phyloP scores from a whole-genome alignment of 106 monocot genomes.

The Dioscorea dumetorum region DNA sequence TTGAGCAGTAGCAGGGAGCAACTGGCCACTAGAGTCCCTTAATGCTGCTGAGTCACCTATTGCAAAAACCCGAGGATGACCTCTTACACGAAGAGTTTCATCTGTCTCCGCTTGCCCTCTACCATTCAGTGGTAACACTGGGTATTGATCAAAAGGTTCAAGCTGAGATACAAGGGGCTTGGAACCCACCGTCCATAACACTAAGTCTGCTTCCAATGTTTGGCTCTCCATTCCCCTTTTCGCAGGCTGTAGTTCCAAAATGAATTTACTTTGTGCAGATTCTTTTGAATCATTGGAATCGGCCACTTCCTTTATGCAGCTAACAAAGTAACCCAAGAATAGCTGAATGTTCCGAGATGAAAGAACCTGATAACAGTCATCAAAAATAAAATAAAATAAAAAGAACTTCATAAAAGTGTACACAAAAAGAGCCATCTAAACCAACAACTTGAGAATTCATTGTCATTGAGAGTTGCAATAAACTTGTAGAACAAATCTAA shows the following conservation, averaged over 20 bases:
- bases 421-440: too few relatives aligned
- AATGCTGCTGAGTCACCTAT: conserved; percentile 94
- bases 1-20: conserved; percentile 92
- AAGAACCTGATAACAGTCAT: conserved; percentile 41
- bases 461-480: too few relatives aligned
- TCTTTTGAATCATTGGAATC: conserved; percentile 21
- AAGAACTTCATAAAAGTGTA: too few relatives aligned
- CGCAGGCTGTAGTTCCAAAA: conserved; percentile 85
- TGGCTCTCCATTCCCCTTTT: conserved; percentile 64
- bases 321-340: conserved; percentile 76
- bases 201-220: conserved; percentile 68
- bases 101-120: conserved; percentile 87
- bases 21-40: conserved; percentile 63
- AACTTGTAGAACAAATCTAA: too few relatives aligned
- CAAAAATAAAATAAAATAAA: too few relatives aligned
- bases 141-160: conserved; percentile 31
- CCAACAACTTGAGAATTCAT: too few relatives aligned
- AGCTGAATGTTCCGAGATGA: conserved; percentile 71
- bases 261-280: conserved; percentile 26
- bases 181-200: conserved; percentile 93
- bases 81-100: conserved; percentile 89
- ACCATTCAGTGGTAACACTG: conserved; percentile 57
- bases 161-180: conserved; percentile 56
- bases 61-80: conserved; percentile 90
- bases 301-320: conserved; percentile 43